A percentile compares a stretch with the other conserved stretches of the same genome.
Evolutionary conservation across 2,329 filamentous ascomycete genomes (phyloP).

Genomic region (Claviceps quebecensis): DNA sequence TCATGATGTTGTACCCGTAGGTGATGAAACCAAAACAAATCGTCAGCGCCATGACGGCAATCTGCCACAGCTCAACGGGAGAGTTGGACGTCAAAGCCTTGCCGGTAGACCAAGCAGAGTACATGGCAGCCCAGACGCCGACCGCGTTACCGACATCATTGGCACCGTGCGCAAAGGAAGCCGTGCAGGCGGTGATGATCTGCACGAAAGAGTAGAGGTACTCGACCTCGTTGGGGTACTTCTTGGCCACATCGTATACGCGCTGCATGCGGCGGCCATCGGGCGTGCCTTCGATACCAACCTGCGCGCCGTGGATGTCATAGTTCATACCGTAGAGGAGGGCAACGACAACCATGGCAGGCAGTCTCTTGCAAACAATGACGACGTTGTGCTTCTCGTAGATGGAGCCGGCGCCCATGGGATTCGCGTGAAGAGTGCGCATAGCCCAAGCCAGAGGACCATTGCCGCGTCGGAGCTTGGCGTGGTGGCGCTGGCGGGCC

Average conservation of each 20-base stretch:
- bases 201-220: conserved; percentile 56
- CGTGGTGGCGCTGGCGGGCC: conserved; percentile 44
- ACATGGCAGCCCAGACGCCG: conserved; percentile 57
- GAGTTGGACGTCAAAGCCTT: conserved; percentile 46
- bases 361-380: conserved; percentile 48
- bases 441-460: conserved; percentile 75
- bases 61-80: conserved; percentile 59
- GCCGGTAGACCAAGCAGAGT: conserved; percentile 51
- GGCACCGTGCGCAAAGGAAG: conserved; percentile 62
- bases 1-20: conserved; percentile 78
- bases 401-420: conserved; percentile 55
- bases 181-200: conserved; percentile 54
- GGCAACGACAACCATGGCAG: conserved; percentile 49
- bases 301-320: conserved; percentile 49
- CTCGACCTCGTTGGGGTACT: conserved; percentile 58
- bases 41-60: conserved; percentile 50
- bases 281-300: conserved; percentile 10
- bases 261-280: conserved; percentile 22
- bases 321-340: conserved; percentile 64
- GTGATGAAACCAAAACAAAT: conserved; percentile 57
- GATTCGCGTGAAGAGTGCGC: conserved; percentile 61
- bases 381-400: conserved; percentile 63
- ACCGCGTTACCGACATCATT: conserved; percentile 65
- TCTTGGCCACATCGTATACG: conserved; percentile 49
- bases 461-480: conserved; percentile 44